Evolutionary conservation across 2,329 filamentous ascomycete genomes (phyloP), one percentile per base, ranked within the genome.

Genomic region (Talaromyces pinophilus): DNA sequence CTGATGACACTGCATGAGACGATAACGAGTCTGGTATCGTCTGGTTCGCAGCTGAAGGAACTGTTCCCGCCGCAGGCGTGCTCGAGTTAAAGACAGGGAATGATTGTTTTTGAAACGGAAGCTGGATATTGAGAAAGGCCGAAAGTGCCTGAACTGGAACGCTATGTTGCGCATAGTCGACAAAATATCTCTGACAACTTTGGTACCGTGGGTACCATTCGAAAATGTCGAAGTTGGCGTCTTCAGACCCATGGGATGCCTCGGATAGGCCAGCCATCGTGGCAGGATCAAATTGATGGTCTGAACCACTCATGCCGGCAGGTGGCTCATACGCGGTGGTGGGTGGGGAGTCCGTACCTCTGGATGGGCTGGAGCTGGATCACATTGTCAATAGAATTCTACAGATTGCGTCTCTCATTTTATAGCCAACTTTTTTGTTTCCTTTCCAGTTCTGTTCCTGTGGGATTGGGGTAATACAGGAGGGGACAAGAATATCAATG

Each of bases 131-230:
- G 80, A 97, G 83, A 77, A 95, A 93, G 6, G 93, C 90, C 22
- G 93, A 93, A 59, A 97, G 86, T 8, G 93, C 92, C 80, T 97
- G 93, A 15, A 97, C 92, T 10, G 90, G 87, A 19, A 85, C 86
- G 69, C 88, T 90, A 77, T 96, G 89, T 77, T 98, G 94, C 6
- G 93, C 92, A 74, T 94, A 89, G 73, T 97, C 92, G 73, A 98
- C 83, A 75, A 98, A 99, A 81, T 94, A 97, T 66, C 88, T 87
- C 71, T 94, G 88, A 79, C 95, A 99, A 70, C 88, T 93, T 79
- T 95, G 90, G 77, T 96, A 96, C 67, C 91, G 90, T 10, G 92
- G 91, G 77, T 96, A 91, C 95, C 95, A 98, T 68, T 93, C 91
- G 76, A 97, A 90, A 70, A 97, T 91, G 78, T 82, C 81, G 68